Evolutionary conservation across 306 rosid genomes (phyloP).

Genomic region (barrel medic (Medicago truncatula)): MtrunA17r5.0-ANR NC_053049.1:16073501-16074000

Average conservation of each 20-base stretch:
- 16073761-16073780: conserved; percentile 1
- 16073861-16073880: too few species aligned
- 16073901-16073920: too few species aligned
- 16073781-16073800: neutral
- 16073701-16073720: neutral
- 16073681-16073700: conserved; percentile 26
- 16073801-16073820: too few species aligned
- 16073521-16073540: neutral
- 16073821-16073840: too few species aligned
- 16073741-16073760: neutral
- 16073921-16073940: too few species aligned
- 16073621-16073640: conserved; percentile 31
- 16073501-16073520: conserved; percentile 2
- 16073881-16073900: too few species aligned
- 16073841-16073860: too few species aligned
- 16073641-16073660: neutral
- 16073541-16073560: conserved; percentile 22
- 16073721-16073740: neutral
- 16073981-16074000: too few species aligned
- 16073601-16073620: neutral
- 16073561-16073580: neutral
- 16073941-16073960: too few species aligned
- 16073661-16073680: neutral
- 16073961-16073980: too few species aligned
- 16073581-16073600: conserved; percentile 5